Conservation (phyloP, 169 alveolate species). For the Amoebophrya sp. region DNA sequence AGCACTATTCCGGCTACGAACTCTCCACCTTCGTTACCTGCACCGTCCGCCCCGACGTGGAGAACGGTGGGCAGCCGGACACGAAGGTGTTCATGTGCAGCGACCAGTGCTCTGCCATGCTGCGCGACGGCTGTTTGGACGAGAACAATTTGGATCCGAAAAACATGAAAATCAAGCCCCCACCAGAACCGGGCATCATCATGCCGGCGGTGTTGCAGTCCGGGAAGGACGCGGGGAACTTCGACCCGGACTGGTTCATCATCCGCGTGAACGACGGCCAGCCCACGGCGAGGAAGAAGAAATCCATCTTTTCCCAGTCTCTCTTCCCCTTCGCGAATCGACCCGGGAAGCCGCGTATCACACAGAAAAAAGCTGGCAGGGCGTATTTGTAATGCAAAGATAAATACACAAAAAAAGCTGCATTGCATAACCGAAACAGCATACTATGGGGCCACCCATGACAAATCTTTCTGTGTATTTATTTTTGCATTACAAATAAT, state of each 20-base stretch:
- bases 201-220: constrained; percentile 47
- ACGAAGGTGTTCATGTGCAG: constrained; percentile 68
- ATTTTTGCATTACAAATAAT: too few relatives aligned
- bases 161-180: not conserved
- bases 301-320: constrained; percentile 31
- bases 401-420: too few relatives aligned
- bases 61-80: constrained; percentile 60
- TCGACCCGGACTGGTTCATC: constrained; percentile 51
- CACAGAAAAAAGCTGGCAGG: not conserved
- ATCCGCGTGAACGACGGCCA: constrained; percentile 49
- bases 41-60: constrained; percentile 65
- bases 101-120: constrained; percentile 41
- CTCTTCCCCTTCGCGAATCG: constrained; percentile 45
- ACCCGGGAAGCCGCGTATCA: not conserved
- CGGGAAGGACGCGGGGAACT: constrained; percentile 41
- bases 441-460: too few relatives aligned
- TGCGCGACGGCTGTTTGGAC: constrained; percentile 5
- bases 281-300: constrained; percentile 36
- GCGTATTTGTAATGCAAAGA: too few relatives aligned
- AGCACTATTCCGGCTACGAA: constrained; percentile 69
- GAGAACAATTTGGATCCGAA: not conserved
- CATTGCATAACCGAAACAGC: too few relatives aligned
- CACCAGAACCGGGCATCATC: not conserved
- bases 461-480: too few relatives aligned
- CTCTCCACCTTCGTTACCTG: constrained; percentile 64